A percentile compares a stretch with the other conserved stretches of the same genome.
Evolutionary conservation across 2,329 filamentous ascomycete genomes (phyloP).

Genomic region (Cadophora malorum): DNA sequence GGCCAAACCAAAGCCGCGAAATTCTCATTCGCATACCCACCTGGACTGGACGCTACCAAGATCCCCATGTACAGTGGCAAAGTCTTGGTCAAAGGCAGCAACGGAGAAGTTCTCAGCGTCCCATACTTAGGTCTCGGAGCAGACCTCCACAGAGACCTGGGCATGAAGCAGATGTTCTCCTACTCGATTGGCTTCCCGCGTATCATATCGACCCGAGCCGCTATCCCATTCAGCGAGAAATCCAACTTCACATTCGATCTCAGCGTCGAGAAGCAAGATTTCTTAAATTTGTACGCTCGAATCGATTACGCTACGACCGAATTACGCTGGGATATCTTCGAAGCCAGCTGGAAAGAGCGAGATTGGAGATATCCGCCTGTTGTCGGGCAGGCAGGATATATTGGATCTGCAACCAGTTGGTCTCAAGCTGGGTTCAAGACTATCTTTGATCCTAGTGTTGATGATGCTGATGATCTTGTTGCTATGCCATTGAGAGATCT

Average conservation of each 20-base stretch:
- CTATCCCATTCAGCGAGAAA: background rate
- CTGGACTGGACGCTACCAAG: background rate
- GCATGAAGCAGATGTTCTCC: too few species aligned
- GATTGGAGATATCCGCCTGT: background rate
- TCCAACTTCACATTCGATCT: slow-evolving; percentile 8
- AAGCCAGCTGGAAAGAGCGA: slow-evolving; percentile 2
- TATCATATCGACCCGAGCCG: background rate
- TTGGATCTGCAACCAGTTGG: too few species aligned
- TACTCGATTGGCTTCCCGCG: background rate
- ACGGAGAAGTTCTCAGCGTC: background rate
- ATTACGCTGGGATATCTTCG: slow-evolving; percentile 10
- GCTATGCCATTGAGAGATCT: too few species aligned
- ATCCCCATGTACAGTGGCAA: background rate
- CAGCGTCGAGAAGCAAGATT: slow-evolving; percentile 1
- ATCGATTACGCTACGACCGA: background rate
- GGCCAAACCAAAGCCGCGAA: background rate
- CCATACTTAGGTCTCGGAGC: background rate
- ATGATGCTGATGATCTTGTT: too few species aligned
- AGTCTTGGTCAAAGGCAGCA: slow-evolving; percentile 3
- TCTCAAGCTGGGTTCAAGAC: too few species aligned
- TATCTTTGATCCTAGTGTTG: too few species aligned
- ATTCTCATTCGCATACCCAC: background rate
- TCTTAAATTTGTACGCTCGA: background rate
- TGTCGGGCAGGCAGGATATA: background rate
- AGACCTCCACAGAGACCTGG: background rate